Conservation (phyloP, 495 filamentous ascomycete genomes). For the Penicillium steckii region DNA sequence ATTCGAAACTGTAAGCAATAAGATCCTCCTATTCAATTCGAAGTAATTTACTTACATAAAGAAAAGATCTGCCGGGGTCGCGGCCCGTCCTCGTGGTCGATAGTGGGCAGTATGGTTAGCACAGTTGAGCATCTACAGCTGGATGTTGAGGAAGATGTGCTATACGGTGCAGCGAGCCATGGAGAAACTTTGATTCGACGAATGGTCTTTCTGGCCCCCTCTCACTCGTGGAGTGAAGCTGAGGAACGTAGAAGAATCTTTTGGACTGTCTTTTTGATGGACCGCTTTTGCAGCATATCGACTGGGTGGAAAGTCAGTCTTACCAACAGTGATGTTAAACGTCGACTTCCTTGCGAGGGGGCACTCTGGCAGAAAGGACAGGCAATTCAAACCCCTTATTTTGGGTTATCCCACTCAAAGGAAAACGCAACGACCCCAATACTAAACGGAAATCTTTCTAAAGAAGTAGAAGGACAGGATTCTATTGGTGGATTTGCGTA, state of each 20-base stretch:
- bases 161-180: not conserved
- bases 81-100: conserved; percentile 29
- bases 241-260: conserved; percentile 27
- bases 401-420: conserved; percentile 17
- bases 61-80: conserved; percentile 25
- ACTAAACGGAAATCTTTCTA: not conserved
- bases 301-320: conserved; percentile 23
- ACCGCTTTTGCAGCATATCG: conserved; percentile 27
- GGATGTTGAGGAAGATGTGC: conserved; percentile 18
- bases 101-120: conserved; percentile 24
- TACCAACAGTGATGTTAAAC: conserved; percentile 33
- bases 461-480: not conserved
- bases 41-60: not conserved
- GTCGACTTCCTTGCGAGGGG: conserved; percentile 38
- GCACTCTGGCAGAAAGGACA: conserved; percentile 19
- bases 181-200: conserved; percentile 29
- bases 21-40: not conserved
- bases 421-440: not conserved
- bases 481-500: conserved; percentile 12
- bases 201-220: conserved; percentile 28
- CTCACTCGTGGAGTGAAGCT: conserved; percentile 19
- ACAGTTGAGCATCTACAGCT: conserved; percentile 27
- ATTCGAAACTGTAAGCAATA: conserved; percentile 23
- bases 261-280: conserved; percentile 26
- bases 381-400: conserved; percentile 18